Conservation (phyloP, 202 grass and related monocot genomes). For the Setaria italica region DNA sequence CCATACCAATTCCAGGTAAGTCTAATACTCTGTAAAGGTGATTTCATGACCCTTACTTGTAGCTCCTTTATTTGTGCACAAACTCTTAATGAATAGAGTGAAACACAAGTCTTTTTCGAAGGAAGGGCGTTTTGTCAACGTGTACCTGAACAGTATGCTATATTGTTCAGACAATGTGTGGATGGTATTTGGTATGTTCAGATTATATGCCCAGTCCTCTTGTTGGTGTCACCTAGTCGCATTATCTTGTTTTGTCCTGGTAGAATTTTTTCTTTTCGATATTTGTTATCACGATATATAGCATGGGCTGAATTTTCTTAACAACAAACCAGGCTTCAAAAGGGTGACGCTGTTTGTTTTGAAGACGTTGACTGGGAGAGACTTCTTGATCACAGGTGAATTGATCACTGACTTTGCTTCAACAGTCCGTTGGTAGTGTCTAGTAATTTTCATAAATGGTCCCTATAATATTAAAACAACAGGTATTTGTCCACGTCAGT, state of each 20-base stretch:
- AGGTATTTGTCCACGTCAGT: background rate
- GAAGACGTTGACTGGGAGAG: slow-evolving; percentile 94
- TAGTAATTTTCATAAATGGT: slow-evolving; percentile 32
- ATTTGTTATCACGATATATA: slow-evolving; percentile 9
- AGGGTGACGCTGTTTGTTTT: slow-evolving; percentile 63
- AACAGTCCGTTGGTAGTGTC: background rate
- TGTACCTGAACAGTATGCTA: background rate
- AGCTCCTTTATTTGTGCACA: background rate
- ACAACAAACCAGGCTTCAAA: slow-evolving; percentile 64
- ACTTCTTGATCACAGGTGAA: slow-evolving; percentile 81
- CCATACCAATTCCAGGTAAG: background rate
- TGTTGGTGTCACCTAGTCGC: background rate
- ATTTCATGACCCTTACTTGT: background rate
- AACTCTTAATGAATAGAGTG: background rate
- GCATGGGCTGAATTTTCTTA: slow-evolving; percentile 37
- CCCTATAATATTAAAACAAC: background rate
- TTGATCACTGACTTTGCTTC: slow-evolving; percentile 26
- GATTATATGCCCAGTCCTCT: background rate
- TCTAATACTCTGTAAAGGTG: background rate
- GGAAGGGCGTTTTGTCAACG: background rate
- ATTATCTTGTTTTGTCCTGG: background rate
- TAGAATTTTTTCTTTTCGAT: slow-evolving; percentile 4
- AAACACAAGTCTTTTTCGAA: background rate
- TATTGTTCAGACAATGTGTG: slow-evolving; percentile 12
- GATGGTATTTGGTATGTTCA: background rate